A percentile compares a stretch with the other conserved stretches of the same genome.
These are phyloP conservation scores for Coemansia sp. DNA, from an alignment of 192 early-diverging fungal genomes.

Conservation along the genomic window DNA sequence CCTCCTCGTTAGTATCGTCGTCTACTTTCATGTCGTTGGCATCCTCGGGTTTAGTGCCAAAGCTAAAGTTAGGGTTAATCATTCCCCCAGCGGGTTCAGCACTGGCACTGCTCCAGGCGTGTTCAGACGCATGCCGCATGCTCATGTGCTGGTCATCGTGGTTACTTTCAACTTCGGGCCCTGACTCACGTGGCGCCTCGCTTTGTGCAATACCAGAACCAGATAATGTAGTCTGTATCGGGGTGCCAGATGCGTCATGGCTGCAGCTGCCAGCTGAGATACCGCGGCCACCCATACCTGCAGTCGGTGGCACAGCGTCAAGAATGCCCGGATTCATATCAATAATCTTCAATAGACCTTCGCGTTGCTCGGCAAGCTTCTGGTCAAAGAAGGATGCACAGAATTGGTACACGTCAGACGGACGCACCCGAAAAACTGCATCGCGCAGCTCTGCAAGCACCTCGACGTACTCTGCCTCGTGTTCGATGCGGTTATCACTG, in stretches of 20 bases:
- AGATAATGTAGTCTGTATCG: constrained; percentile 2
- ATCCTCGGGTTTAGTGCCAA: constrained; percentile 53
- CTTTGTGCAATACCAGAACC: constrained; percentile 16
- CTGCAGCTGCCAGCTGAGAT: constrained; percentile 1
- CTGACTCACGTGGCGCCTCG: constrained; percentile 45
- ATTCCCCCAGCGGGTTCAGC: constrained; percentile 20
- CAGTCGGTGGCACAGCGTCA: constrained; percentile 19
- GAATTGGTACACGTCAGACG: constrained; percentile 88
- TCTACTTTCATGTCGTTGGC: constrained; percentile 61
- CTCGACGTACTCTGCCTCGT: constrained; percentile 56
- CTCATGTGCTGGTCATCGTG: constrained; percentile 44
- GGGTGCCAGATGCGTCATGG: neutral
- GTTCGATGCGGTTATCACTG: constrained; percentile 40
- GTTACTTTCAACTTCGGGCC: constrained; percentile 35
- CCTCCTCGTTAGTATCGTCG: constrained; percentile 60
- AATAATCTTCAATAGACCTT: constrained; percentile 45
- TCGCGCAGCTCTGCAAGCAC: constrained; percentile 83
- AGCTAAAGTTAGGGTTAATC: constrained; percentile 57
- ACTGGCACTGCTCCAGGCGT: constrained; percentile 45
- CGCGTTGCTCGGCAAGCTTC: constrained; percentile 80
- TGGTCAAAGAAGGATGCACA: constrained; percentile 87
- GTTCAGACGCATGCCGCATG: constrained; percentile 54
- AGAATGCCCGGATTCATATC: constrained; percentile 50
- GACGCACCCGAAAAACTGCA: constrained; percentile 72
- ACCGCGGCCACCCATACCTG: constrained; percentile 9